Conservation (phyloP, 352 stramenopile species). For the Globisporangium mamillatum region DNA sequence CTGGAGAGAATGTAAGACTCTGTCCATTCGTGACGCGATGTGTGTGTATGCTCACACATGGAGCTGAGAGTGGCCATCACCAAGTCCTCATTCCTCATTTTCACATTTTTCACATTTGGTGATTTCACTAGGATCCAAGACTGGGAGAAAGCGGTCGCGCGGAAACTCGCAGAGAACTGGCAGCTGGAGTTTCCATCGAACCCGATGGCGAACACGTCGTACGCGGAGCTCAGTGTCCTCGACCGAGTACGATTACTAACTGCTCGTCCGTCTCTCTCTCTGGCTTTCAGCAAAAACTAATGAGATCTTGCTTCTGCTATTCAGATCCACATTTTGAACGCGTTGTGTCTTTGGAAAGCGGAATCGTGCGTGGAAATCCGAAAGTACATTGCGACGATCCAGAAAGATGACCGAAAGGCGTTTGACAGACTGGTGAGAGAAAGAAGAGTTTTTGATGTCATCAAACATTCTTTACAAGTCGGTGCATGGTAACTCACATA, state of each 20-base stretch:
- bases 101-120: neutral
- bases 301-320: neutral
- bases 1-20: constrained; percentile 70
- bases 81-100: neutral
- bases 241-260: constrained; percentile 40
- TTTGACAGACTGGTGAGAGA: constrained; percentile 58
- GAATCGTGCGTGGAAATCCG: constrained; percentile 75
- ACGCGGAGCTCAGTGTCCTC: constrained; percentile 54
- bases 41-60: neutral
- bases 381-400: constrained; percentile 59
- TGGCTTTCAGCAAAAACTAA: neutral
- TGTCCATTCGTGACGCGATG: neutral
- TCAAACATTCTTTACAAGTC: neutral
- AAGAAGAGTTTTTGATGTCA: neutral
- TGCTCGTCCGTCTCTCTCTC: neutral
- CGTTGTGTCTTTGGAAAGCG: constrained; percentile 81
- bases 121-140: constrained; percentile 58
- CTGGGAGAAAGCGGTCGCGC: constrained; percentile 70
- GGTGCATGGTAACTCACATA: neutral
- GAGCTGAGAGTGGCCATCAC: neutral
- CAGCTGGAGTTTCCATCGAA: constrained; percentile 61
- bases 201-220: constrained; percentile 53
- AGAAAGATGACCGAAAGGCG: constrained; percentile 59
- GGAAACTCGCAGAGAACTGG: constrained; percentile 82
- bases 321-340: constrained; percentile 75